These are phyloP conservation scores for Coprinopsis strossmayeri DNA, from an alignment of 768 basidiomycete species.

Conservation along the genomic window DNA sequence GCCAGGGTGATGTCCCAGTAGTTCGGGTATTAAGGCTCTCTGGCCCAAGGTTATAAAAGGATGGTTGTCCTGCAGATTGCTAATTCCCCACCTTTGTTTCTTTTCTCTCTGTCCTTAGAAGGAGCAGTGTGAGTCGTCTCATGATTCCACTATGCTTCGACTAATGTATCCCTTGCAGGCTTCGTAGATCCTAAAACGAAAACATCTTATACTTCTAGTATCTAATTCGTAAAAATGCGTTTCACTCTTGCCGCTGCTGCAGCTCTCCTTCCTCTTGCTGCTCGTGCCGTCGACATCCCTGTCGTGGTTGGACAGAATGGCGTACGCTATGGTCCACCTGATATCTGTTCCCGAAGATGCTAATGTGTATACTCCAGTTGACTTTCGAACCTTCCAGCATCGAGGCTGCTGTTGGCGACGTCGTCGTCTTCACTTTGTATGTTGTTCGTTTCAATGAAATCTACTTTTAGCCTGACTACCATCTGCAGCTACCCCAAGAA, in stretches of 20 bases:
- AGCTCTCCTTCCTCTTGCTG: conserved; percentile 30
- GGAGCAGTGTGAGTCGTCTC: neutral
- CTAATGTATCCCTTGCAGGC: neutral
- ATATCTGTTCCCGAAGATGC: neutral
- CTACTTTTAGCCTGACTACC: neutral
- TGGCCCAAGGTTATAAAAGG: neutral
- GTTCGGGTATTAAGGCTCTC: neutral
- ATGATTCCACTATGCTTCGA: neutral
- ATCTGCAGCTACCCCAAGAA: conserved; percentile 33
- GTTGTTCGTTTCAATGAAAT: conserved; percentile 12
- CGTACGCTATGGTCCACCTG: conserved; percentile 9
- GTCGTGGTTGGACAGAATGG: conserved; percentile 39
- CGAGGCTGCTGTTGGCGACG: conserved; percentile 39
- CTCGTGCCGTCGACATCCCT: conserved; percentile 28
- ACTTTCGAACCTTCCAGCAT: conserved; percentile 32
- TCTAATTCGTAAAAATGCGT: conserved; percentile 31
- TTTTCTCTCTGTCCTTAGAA: neutral
- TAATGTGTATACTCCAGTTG: conserved; percentile 22
- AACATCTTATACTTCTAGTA: neutral
- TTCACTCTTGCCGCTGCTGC: conserved; percentile 38
- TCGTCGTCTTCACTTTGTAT: conserved; percentile 47
- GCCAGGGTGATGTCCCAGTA: neutral
- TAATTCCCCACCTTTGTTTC: neutral
- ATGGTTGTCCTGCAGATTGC: neutral
- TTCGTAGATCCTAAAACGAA: neutral